These are phyloP conservation scores for Colletotrichum lupini DNA, from an alignment of 2,329 filamentous ascomycete genomes.

Conservation along the genomic window DNA sequence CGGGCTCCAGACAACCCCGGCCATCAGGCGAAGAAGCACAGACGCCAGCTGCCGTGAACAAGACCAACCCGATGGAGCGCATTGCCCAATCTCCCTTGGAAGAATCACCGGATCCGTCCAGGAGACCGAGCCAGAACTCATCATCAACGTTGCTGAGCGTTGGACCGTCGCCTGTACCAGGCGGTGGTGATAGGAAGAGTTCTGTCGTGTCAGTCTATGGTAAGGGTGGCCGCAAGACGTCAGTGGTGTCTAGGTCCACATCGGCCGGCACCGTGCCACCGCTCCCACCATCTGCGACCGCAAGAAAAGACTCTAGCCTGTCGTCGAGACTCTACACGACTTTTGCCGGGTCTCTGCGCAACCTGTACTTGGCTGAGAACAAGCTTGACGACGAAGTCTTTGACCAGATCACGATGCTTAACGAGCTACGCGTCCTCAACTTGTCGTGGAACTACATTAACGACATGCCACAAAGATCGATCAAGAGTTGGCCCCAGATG, in stretches of 20 bases:
- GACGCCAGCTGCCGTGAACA: conserved; percentile 50
- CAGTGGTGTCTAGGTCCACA: conserved; percentile 76
- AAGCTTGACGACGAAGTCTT: conserved; percentile 95
- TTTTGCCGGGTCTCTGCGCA: conserved; percentile 86
- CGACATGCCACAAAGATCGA: conserved; percentile 88
- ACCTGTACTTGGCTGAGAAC: conserved; percentile 93
- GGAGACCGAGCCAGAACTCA: conserved; percentile 82
- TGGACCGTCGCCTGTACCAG: conserved; percentile 75
- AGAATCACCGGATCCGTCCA: conserved; percentile 72
- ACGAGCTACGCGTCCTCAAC: conserved; percentile 89
- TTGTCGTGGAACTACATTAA: conserved; percentile 94
- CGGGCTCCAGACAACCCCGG: conserved; percentile 75
- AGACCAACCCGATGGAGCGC: conserved; percentile 49
- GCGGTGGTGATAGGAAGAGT: conserved; percentile 75
- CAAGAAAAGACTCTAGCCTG: conserved; percentile 89
- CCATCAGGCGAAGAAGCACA: conserved; percentile 61
- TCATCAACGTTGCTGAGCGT: conserved; percentile 82
- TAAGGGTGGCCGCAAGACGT: conserved; percentile 85
- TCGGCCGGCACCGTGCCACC: conserved; percentile 59
- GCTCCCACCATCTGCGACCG: conserved; percentile 62
- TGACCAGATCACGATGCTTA: conserved; percentile 85
- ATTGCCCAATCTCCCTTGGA: conserved; percentile 77
- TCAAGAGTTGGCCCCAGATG: conserved; percentile 90
- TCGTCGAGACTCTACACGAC: conserved; percentile 85
- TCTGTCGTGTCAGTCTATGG: conserved; percentile 86